Conservation (phyloP, 768 basidiomycete species). For the Amanita jacksonii region DNA sequence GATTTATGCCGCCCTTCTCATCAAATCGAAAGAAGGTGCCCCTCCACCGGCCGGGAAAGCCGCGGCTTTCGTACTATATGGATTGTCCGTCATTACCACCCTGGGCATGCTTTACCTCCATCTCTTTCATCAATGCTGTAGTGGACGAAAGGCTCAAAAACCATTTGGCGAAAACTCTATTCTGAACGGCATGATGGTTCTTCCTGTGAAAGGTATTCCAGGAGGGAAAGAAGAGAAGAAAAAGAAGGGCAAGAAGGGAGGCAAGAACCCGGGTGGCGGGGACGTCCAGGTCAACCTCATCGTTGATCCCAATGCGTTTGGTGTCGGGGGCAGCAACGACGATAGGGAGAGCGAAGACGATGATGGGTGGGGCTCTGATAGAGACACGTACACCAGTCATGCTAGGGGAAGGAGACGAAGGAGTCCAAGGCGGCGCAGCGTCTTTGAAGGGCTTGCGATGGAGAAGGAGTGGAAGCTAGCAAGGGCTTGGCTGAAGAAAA, state of each 20-base stretch:
- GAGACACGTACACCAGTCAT: conserved; percentile 11
- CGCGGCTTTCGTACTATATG: conserved; percentile 48
- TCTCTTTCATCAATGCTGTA: conserved; percentile 49
- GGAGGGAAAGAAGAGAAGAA: conserved; percentile 33
- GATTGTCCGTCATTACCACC: conserved; percentile 43
- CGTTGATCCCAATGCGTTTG: conserved; percentile 56
- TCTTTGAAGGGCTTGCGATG: conserved; percentile 53
- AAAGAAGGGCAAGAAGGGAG: conserved; percentile 18
- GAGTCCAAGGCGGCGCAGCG: conserved; percentile 34
- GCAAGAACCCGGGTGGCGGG: conserved; percentile 25
- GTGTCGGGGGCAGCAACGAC: conserved; percentile 24
- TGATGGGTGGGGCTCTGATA: conserved; percentile 27
- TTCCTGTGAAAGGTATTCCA: conserved; percentile 48
- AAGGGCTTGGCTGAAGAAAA: conserved; percentile 42
- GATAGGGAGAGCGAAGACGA: conserved; percentile 29
- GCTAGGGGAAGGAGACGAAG: conserved; percentile 24
- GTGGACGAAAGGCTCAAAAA: conserved; percentile 13
- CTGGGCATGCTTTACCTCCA: conserved; percentile 46
- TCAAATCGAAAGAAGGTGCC: conserved; percentile 41
- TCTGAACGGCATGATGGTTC: conserved; percentile 45
- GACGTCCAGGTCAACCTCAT: conserved; percentile 69
- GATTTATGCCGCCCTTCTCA: conserved; percentile 55
- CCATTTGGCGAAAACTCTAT: conserved; percentile 16
- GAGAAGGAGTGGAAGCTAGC: conserved; percentile 56
- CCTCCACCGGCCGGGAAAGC: conserved; percentile 46